Base-by-base conservation (phyloP, 2,329 filamentous ascomycete species). In the Monilinia fructigena region DNA sequence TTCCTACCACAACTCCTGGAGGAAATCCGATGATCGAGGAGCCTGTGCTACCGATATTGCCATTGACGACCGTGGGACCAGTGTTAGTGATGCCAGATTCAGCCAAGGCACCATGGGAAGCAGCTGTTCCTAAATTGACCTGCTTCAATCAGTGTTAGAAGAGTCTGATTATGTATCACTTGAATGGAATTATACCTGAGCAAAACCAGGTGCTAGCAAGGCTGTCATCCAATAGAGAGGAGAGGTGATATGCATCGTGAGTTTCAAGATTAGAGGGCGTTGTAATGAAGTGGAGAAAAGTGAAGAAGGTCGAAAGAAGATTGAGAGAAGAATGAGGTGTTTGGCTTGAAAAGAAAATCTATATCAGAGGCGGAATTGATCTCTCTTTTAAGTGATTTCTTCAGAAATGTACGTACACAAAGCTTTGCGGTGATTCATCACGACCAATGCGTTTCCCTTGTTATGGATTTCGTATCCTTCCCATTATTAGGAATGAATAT, bases 21-120 rank as follows among this genome's bases (percentile, higher is more conserved):
- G 67, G 68, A 53, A 72, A 70, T 16, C 70, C 70, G 4, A 62
- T 71, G 50, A 72, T 70, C 10, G 69, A 66, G 28, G 63, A 63
- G 26, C 70, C 70, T 10, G 60, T 52, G 45, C 60, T 67, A 28
- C 70, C 70, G 45, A 69, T 42, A 48, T 70, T 62, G 54, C 69
- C 70, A 35, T 38, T 66, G 35, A 71, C 63, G 12, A 48, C 26
- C 26, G 69, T 70, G 7, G 66, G 47, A 16, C 70, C 70, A 10
- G 69, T 67, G 47, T 67, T 71, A 20, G 67, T 67, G 16, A 71
- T 52, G 12, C 48, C 63, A 1, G 69, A n/a, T 14, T 38, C 23
- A 26, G 52, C 52, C 23, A 70, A 58, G 12, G 62, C 70, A 26
- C 67, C 69, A 54, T 68, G 69, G 11, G 66, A 40, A 14, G 60